Evolutionary conservation across 257 asterid species (phyloP).

Genomic region (Apocynum venetum): DNA sequence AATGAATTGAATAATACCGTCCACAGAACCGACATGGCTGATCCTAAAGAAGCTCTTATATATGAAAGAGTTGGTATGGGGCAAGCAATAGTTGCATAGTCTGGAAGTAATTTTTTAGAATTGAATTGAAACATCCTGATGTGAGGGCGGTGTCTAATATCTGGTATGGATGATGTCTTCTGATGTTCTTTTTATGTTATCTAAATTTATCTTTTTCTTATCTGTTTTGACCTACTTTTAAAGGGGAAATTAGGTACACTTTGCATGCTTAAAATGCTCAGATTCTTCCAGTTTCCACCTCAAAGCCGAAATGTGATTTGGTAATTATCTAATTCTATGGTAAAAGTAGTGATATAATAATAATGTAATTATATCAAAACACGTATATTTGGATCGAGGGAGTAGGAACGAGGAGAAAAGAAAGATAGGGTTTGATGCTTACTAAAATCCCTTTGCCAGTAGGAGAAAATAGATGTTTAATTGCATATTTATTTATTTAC

Average conservation of each 20-base stretch:
- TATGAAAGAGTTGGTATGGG: conserved; percentile 25
- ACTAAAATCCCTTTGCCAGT: too few species aligned
- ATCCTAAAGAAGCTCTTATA: conserved; percentile 1
- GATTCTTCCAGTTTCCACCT: background rate
- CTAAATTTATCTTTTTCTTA: background rate
- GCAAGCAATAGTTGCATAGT: conserved; percentile 27
- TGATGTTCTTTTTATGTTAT: conserved; percentile 10
- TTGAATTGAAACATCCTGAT: conserved; percentile 35
- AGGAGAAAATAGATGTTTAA: background rate
- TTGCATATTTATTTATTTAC: too few species aligned
- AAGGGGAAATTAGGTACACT: background rate
- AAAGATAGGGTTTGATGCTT: too few species aligned
- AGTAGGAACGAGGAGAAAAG: background rate
- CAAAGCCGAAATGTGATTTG: background rate
- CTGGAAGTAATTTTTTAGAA: conserved; percentile 17
- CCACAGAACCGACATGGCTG: conserved; percentile 34
- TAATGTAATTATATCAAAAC: too few species aligned
- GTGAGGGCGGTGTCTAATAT: conserved; percentile 51
- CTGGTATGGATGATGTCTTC: conserved; percentile 10
- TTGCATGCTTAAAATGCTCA: background rate
- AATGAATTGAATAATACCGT: conserved; percentile 33
- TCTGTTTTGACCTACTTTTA: conserved; percentile 7
- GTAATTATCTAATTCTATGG: background rate
- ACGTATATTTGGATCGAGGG: background rate
- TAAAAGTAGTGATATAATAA: background rate